Percentiles rank a stretch among this genome's conserved stretches.
Evolutionary conservation across 805 yeast species (phyloP).

Genomic region (Metschnikowia proteae): DNA sequence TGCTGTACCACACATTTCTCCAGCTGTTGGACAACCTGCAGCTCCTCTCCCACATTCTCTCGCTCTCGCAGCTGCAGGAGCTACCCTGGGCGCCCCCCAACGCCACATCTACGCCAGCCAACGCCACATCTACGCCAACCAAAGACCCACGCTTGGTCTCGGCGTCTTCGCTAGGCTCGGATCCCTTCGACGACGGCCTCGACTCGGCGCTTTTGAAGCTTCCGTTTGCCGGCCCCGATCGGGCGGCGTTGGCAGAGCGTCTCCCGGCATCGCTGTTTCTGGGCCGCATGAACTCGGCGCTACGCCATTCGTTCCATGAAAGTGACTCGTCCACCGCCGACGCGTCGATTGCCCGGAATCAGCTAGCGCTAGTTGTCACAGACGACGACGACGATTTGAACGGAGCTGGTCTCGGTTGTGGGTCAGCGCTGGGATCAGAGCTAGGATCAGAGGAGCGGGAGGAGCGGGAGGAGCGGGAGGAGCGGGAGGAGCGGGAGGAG

Average conservation of each 20-base stretch:
- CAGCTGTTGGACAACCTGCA: slow-evolving; percentile 21
- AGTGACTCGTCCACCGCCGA: not conserved
- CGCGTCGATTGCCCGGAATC: slow-evolving; percentile 11
- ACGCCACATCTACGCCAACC: not conserved
- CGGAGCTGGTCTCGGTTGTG: too few relatives aligned
- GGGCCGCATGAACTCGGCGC: not conserved
- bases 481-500: too few relatives aligned
- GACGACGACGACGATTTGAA: slow-evolving; percentile 1
- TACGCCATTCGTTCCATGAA: not conserved
- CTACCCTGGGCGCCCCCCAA: not conserved
- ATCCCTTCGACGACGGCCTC: slow-evolving; percentile 26
- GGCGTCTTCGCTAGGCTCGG: slow-evolving; percentile 17
- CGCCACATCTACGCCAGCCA: not conserved
- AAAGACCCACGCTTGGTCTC: slow-evolving; percentile 7
- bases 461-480: too few relatives aligned
- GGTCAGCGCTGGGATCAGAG: too few relatives aligned
- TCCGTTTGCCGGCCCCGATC: not conserved
- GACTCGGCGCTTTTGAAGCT: slow-evolving; percentile 18
- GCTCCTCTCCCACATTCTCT: slow-evolving; percentile 20
- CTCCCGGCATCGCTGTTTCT: too few relatives aligned
- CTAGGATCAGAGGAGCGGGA: too few relatives aligned
- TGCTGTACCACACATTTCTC: slow-evolving; percentile 16
- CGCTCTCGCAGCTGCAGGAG: slow-evolving; percentile 12
- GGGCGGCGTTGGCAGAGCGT: too few relatives aligned
- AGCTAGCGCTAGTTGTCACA: slow-evolving; percentile 11